Evolutionary conservation across 495 filamentous ascomycete species (phyloP).

Genomic region (Achaetomiella virescens): DNA sequence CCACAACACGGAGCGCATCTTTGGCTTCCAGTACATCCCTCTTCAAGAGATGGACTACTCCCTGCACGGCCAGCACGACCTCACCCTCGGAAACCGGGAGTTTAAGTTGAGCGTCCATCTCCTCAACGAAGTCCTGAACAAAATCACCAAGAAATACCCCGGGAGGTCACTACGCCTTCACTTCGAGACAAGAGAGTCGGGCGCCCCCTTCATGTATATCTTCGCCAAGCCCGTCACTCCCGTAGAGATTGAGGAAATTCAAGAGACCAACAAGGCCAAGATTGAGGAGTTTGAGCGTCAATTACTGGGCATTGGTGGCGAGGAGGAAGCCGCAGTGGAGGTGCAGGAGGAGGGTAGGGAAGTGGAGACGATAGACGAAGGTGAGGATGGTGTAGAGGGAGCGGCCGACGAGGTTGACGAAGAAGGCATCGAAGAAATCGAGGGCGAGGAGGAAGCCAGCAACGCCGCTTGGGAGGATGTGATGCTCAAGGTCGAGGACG

Average conservation of each 20-base stretch:
- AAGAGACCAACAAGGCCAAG: slow-evolving; percentile 53
- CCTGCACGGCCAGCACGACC: slow-evolving; percentile 66
- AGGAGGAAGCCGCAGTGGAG: background rate
- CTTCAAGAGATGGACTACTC: slow-evolving; percentile 79
- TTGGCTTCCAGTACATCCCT: slow-evolving; percentile 93
- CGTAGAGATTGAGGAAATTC: slow-evolving; percentile 65
- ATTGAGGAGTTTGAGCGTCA: slow-evolving; percentile 63
- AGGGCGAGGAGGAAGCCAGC: slow-evolving; percentile 23
- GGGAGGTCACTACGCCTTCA: slow-evolving; percentile 71
- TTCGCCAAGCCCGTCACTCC: slow-evolving; percentile 79
- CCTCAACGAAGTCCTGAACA: slow-evolving; percentile 70
- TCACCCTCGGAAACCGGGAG: slow-evolving; percentile 71
- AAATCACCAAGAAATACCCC: slow-evolving; percentile 66
- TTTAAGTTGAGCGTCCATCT: slow-evolving; percentile 74
- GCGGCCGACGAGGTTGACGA: slow-evolving; percentile 1
- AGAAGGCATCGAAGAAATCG: slow-evolving; percentile 23
- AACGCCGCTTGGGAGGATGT: slow-evolving; percentile 46
- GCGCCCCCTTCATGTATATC: slow-evolving; percentile 72
- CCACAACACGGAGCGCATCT: slow-evolving; percentile 91
- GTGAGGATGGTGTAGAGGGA: slow-evolving; percentile 3
- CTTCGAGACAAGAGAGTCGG: slow-evolving; percentile 64
- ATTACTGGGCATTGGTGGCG: slow-evolving; percentile 44
- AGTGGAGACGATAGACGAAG: too few relatives aligned
- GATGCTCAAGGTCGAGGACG: slow-evolving; percentile 47
- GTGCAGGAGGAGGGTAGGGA: too few relatives aligned